Evolutionary conservation across 768 basidiomycete genomes (phyloP).

Genomic region (Ramaria sp.): DNA sequence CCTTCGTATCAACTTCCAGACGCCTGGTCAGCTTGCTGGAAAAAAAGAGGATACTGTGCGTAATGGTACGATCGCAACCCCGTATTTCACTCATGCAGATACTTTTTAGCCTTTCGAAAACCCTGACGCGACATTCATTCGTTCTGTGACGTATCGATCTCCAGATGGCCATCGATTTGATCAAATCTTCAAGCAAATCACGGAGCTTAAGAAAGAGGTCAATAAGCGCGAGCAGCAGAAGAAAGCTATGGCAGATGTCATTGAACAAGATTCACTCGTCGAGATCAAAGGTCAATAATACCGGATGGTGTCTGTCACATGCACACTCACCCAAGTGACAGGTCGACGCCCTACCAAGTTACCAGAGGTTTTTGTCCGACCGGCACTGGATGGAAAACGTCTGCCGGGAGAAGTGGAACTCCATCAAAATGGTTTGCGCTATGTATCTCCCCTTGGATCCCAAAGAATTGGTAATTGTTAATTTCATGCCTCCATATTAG

Average conservation of each 20-base stretch:
- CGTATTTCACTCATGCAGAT: slow-evolving; percentile 2
- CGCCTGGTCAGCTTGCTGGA: slow-evolving; percentile 92
- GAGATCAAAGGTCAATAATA: slow-evolving; percentile 62
- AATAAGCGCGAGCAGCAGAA: slow-evolving; percentile 96
- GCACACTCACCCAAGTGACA: slow-evolving; percentile 11
- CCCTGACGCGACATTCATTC: slow-evolving; percentile 91
- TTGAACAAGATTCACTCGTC: slow-evolving; percentile 84
- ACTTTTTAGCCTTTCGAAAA: slow-evolving; percentile 79
- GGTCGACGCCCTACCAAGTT: slow-evolving; percentile 68
- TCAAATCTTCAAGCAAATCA: slow-evolving; percentile 82
- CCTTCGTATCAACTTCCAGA: slow-evolving; percentile 95
- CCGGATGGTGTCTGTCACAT: neutral
- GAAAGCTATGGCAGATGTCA: slow-evolving; percentile 96
- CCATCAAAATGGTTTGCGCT: slow-evolving; percentile 93
- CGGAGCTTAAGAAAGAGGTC: slow-evolving; percentile 90
- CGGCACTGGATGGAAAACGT: slow-evolving; percentile 89
- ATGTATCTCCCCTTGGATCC: slow-evolving; percentile 74
- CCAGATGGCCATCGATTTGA: slow-evolving; percentile 85
- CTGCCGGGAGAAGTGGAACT: slow-evolving; percentile 97
- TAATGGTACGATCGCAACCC: slow-evolving; percentile 8
- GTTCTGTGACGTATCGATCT: slow-evolving; percentile 89
- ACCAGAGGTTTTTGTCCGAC: slow-evolving; percentile 86
- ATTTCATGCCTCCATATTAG: slow-evolving; percentile 2
- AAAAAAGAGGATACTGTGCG: slow-evolving; percentile 96
- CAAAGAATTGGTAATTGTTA: slow-evolving; percentile 69